phyloP scores from a whole-genome alignment of 1,284 basidiomycete species.

The Rhodotorula sp. region DNA sequence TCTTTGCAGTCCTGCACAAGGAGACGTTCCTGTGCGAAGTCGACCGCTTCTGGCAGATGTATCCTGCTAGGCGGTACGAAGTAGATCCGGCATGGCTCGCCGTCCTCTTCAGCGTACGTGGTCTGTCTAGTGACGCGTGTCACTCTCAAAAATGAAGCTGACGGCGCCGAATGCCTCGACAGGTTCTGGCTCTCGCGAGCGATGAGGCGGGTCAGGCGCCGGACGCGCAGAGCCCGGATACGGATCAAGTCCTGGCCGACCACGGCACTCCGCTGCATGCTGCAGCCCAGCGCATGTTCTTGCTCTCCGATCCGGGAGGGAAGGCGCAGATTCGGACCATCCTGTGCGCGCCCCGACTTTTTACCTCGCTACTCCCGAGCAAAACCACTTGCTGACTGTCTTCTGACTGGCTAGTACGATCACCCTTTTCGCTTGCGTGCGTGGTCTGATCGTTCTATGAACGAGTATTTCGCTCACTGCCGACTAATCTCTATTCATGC shows the following conservation, averaged over 20 bases:
- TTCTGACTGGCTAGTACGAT: conserved; percentile 1
- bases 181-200: conserved; percentile 25
- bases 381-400: not conserved
- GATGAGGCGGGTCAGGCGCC: conserved; percentile 15
- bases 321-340: conserved; percentile 19
- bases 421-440: conserved; percentile 27
- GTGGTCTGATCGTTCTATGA: not conserved
- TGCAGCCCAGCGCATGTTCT: conserved; percentile 14
- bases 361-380: too few species aligned
- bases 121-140: not conserved
- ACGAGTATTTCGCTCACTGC: not conserved
- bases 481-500: not conserved
- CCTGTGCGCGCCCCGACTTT: not conserved
- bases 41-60: conserved; percentile 35
- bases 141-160: not conserved
- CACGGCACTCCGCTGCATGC: conserved; percentile 18
- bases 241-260: not conserved
- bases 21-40: conserved; percentile 15
- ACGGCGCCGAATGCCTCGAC: not conserved
- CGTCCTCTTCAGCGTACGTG: conserved; percentile 20
- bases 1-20: conserved; percentile 19
- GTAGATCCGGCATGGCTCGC: conserved; percentile 39
- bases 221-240: conserved; percentile 1
- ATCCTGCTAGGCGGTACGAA: conserved; percentile 19
- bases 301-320: conserved; percentile 18